Percentiles rank a stretch among this genome's conserved stretches.
These are phyloP conservation scores for Osmozyma mogii DNA, from an alignment of 805 yeast genomes.

Conservation along the genomic window DNA sequence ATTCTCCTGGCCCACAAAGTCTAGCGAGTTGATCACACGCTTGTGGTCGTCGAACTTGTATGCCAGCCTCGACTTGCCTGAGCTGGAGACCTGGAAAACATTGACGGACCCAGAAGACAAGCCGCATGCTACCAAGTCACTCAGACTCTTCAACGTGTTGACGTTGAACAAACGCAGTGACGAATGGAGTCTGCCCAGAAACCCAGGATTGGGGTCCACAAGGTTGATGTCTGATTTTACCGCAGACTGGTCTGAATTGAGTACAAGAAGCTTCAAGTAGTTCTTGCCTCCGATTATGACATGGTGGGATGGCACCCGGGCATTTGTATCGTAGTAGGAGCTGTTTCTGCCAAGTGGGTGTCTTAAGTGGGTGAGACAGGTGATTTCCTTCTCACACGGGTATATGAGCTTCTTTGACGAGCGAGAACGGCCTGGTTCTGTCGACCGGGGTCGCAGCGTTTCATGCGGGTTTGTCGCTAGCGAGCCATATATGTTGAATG, in stretches of 20 bases:
- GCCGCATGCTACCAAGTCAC: slow-evolving; percentile 33
- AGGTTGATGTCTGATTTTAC: slow-evolving; percentile 28
- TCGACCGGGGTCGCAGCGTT: slow-evolving; percentile 9
- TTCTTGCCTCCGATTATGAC: slow-evolving; percentile 37
- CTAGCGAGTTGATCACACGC: slow-evolving; percentile 34
- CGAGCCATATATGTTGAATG: slow-evolving; percentile 51
- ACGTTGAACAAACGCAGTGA: slow-evolving; percentile 23
- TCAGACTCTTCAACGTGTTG: slow-evolving; percentile 30
- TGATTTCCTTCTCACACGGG: slow-evolving; percentile 16
- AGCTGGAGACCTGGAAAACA: slow-evolving; percentile 23
- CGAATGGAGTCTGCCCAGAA: slow-evolving; percentile 7
- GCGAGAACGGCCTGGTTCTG: slow-evolving; percentile 2
- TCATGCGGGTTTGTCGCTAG: slow-evolving; percentile 15
- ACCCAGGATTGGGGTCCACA: slow-evolving; percentile 17
- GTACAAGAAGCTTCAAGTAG: slow-evolving; percentile 26
- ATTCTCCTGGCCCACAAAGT: slow-evolving; percentile 20
- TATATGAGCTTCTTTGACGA: slow-evolving; percentile 9
- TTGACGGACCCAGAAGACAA: slow-evolving; percentile 28
- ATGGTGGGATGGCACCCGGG: slow-evolving; percentile 18
- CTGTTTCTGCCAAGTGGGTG: slow-evolving; percentile 12
- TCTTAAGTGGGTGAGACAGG: slow-evolving; percentile 19
- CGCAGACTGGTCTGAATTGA: slow-evolving; percentile 23
- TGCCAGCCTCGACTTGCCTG: slow-evolving; percentile 24
- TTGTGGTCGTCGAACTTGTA: slow-evolving; percentile 31
- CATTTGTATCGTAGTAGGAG: slow-evolving; percentile 5